phyloP scores from a whole-genome alignment of 2,329 filamentous ascomycete species.

The Sphaerostilbella broomeana region DNA sequence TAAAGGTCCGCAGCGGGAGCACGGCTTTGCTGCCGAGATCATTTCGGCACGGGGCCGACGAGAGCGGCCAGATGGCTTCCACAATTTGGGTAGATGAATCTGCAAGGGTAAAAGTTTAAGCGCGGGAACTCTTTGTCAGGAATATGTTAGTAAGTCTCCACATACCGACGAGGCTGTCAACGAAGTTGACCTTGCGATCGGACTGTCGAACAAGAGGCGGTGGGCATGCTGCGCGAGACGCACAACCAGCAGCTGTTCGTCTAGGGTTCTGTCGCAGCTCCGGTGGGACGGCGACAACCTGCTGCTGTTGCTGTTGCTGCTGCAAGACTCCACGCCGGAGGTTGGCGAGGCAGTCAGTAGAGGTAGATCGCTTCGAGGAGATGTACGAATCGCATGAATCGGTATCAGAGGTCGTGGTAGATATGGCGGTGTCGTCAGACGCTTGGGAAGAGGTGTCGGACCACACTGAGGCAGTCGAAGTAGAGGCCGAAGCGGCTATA shows the following conservation, averaged over 20 bases:
- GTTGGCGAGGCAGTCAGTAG: constrained; percentile 19
- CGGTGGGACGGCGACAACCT: constrained; percentile 38
- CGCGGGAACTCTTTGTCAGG: constrained; percentile 15
- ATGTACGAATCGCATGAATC: constrained; percentile 42
- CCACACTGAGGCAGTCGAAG: constrained; percentile 71
- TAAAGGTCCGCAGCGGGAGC: constrained; percentile 87
- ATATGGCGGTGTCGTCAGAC: constrained; percentile 61
- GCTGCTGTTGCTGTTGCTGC: constrained; percentile 11
- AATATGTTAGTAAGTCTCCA: constrained; percentile 29
- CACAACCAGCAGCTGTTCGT: constrained; percentile 48
- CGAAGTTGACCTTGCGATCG: constrained; percentile 90
- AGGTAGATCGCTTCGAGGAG: constrained; percentile 23
- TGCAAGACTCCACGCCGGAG: constrained; percentile 20
- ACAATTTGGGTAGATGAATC: constrained; percentile 97
- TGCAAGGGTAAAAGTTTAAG: constrained; percentile 41
- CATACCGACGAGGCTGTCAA: constrained; percentile 97
- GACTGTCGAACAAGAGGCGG: constrained; percentile 77
- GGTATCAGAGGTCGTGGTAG: constrained; percentile 53
- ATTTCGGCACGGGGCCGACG: constrained; percentile 68
- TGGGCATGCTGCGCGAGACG: constrained; percentile 54
- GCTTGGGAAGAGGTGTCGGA: constrained; percentile 65
- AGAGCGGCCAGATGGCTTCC: constrained; percentile 92
- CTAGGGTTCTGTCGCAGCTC: constrained; percentile 61
- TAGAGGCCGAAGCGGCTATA: constrained; percentile 67
- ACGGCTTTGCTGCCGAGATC: constrained; percentile 70